phyloP scores from a whole-genome alignment of 2,329 filamentous ascomycete genomes.

The Chaetomiaceae sp. region DNA sequence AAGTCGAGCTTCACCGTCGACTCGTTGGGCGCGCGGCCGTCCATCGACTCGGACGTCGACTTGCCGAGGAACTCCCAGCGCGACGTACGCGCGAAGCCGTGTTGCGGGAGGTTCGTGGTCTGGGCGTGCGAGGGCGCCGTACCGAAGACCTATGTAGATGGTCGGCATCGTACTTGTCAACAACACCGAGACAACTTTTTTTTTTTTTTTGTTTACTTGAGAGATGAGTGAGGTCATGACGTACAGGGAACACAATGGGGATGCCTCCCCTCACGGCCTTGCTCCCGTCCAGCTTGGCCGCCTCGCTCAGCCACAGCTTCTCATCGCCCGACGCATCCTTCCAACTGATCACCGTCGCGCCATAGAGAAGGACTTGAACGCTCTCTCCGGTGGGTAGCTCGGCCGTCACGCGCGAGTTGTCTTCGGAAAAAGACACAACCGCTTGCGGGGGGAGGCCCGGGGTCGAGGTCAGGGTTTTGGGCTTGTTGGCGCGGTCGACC shows the following conservation, averaged over 20 bases:
- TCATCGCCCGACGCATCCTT: slow-evolving; percentile 74
- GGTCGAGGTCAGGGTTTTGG: slow-evolving; percentile 73
- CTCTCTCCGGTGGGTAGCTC: slow-evolving; percentile 81
- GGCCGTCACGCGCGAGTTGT: slow-evolving; percentile 70
- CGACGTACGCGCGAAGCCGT: slow-evolving; percentile 88
- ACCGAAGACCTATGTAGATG: slow-evolving; percentile 67
- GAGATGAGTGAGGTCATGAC: slow-evolving; percentile 30
- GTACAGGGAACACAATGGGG: slow-evolving; percentile 86
- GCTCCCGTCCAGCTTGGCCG: slow-evolving; percentile 74
- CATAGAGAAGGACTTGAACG: slow-evolving; percentile 80
- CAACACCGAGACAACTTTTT: no score
- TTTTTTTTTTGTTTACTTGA: no score
- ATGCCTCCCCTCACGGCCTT: slow-evolving; percentile 91
- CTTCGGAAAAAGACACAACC: slow-evolving; percentile 68
- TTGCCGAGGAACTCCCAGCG: slow-evolving; percentile 94
- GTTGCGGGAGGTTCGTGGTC: slow-evolving; percentile 79
- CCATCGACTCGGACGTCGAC: slow-evolving; percentile 61
- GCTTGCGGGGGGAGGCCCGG: slow-evolving; percentile 70
- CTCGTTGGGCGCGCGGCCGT: slow-evolving; percentile 45
- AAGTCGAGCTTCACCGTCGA: slow-evolving; percentile 91
- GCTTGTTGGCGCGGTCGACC: slow-evolving; percentile 81
- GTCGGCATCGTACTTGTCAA: not conserved
- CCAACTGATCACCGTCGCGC: slow-evolving; percentile 91
- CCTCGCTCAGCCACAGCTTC: slow-evolving; percentile 81
- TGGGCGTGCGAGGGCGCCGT: slow-evolving; percentile 65